A percentile compares a stretch with the other conserved stretches of the same genome.
These are phyloP conservation scores for Fusarium annulatum DNA, from an alignment of 2,329 filamentous ascomycete species.

Conservation along the genomic window DNA sequence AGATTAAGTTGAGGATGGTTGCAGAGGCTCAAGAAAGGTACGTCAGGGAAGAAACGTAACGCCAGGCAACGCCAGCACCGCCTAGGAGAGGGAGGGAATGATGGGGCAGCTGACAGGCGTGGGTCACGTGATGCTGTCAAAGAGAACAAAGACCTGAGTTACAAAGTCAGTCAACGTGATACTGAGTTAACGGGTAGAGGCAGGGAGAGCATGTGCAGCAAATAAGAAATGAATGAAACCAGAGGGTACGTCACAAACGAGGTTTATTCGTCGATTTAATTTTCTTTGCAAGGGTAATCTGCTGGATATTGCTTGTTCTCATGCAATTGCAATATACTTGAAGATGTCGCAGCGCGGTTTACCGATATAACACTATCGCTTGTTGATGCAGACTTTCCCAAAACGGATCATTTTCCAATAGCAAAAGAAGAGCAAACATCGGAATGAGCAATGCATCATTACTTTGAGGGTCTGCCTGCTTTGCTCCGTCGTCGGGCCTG, in stretches of 20 bases:
- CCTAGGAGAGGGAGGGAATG: conserved; percentile 24
- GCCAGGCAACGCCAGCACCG: conserved; percentile 45
- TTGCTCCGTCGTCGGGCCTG: background rate
- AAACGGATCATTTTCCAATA: background rate
- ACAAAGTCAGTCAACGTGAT: background rate
- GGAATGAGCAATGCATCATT: conserved; percentile 3
- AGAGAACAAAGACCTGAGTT: conserved; percentile 18
- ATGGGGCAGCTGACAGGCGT: conserved; percentile 41
- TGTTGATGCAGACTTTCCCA: conserved; percentile 1
- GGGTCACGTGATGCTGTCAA: conserved; percentile 42
- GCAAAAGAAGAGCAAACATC: background rate
- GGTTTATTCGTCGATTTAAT: background rate
- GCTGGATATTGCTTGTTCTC: background rate
- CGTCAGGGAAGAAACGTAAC: conserved; percentile 52
- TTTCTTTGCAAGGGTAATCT: background rate
- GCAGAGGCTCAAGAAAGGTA: conserved; percentile 50
- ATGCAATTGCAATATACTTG: background rate
- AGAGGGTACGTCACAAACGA: background rate
- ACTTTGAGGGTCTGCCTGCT: background rate
- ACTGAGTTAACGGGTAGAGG: background rate
- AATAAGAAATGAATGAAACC: background rate
- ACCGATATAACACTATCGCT: conserved; percentile 5
- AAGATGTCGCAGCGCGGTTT: background rate
- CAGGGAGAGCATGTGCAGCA: conserved; percentile 11
- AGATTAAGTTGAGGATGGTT: conserved; percentile 44